A percentile compares a stretch with the other conserved stretches of the same genome.
These are phyloP conservation scores for Mortierella hygrophila DNA, from an alignment of 192 early-diverging fungal genomes.

Conservation along the genomic window DNA sequence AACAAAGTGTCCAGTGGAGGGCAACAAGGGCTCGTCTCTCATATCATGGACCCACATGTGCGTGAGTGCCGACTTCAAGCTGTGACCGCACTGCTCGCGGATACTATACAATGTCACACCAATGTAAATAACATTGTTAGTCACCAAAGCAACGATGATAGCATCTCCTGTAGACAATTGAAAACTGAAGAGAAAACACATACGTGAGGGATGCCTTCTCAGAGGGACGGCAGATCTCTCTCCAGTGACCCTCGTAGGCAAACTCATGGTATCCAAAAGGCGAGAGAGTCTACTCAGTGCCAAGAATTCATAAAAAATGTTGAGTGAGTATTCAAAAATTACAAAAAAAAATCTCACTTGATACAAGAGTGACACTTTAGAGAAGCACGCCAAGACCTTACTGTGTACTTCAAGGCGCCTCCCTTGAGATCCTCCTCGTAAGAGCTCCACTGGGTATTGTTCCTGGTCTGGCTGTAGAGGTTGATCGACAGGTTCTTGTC, in stretches of 20 bases:
- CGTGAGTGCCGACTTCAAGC: conserved; percentile 83
- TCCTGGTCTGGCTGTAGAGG: conserved; percentile 74
- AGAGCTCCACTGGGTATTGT: conserved; percentile 73
- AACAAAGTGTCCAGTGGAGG: conserved; percentile 75
- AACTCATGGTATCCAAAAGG: conserved; percentile 74
- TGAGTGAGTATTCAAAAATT: not conserved
- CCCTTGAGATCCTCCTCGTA: conserved; percentile 82
- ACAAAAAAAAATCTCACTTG: not conserved
- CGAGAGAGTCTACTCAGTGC: conserved; percentile 53
- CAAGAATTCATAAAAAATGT: not conserved
- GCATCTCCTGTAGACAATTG: not conserved
- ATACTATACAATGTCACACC: conserved; percentile 57
- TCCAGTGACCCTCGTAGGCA: conserved; percentile 81
- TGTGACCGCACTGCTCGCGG: conserved; percentile 85
- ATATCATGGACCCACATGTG: conserved; percentile 77
- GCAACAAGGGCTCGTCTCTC: conserved; percentile 84
- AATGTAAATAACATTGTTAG: conserved; percentile 1
- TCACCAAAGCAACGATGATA: not conserved
- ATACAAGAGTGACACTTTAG: not conserved
- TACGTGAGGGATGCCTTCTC: conserved; percentile 72
- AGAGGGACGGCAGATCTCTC: conserved; percentile 74
- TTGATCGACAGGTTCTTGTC: conserved; percentile 73
- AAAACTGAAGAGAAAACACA: conserved; percentile 4
- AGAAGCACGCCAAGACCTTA: conserved; percentile 30
- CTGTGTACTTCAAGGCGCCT: conserved; percentile 67